Conservation (phyloP, 2,329 filamentous ascomycete species). For the Aspergillus bombycis region DNA sequence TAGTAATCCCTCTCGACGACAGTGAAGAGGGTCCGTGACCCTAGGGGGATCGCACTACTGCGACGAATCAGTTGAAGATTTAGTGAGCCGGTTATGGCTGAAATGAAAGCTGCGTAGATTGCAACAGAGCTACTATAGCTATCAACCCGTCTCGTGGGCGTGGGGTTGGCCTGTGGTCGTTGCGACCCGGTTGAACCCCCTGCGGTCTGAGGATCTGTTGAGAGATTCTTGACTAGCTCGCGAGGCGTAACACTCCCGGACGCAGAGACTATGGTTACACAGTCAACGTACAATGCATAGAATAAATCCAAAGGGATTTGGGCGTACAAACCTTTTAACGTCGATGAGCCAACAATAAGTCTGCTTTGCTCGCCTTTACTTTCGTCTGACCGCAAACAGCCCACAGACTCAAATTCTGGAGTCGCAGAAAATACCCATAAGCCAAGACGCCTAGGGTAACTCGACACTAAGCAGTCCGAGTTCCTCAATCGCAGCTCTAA, state of each 20-base stretch:
- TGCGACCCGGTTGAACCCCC: slow-evolving; percentile 26
- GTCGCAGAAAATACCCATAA: slow-evolving; percentile 46
- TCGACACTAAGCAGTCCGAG: slow-evolving; percentile 42
- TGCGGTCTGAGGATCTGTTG: slow-evolving; percentile 31
- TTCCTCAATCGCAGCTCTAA: slow-evolving; percentile 41
- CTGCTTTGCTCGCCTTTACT: slow-evolving; percentile 30
- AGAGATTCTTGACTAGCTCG: slow-evolving; percentile 42
- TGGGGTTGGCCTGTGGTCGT: slow-evolving; percentile 27
- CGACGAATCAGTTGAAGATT: slow-evolving; percentile 40
- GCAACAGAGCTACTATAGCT: slow-evolving; percentile 36
- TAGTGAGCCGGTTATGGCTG: slow-evolving; percentile 41
- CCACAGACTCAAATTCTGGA: slow-evolving; percentile 40
- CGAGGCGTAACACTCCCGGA: slow-evolving; percentile 37
- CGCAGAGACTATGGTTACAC: slow-evolving; percentile 32
- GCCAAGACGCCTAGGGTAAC: slow-evolving; percentile 40
- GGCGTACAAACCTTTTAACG: slow-evolving; percentile 35
- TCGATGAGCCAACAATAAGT: slow-evolving; percentile 35
- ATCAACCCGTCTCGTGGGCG: slow-evolving; percentile 32
- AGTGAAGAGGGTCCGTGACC: slow-evolving; percentile 45
- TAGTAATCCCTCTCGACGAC: slow-evolving; percentile 35
- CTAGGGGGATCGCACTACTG: slow-evolving; percentile 43
- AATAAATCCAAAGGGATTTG: not conserved
- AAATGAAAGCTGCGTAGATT: slow-evolving; percentile 45
- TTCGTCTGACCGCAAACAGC: slow-evolving; percentile 30
- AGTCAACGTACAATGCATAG: slow-evolving; percentile 5